Evolutionary conservation across 805 yeast genomes (phyloP).

Genomic region (Ogataea trehalophila): DNA sequence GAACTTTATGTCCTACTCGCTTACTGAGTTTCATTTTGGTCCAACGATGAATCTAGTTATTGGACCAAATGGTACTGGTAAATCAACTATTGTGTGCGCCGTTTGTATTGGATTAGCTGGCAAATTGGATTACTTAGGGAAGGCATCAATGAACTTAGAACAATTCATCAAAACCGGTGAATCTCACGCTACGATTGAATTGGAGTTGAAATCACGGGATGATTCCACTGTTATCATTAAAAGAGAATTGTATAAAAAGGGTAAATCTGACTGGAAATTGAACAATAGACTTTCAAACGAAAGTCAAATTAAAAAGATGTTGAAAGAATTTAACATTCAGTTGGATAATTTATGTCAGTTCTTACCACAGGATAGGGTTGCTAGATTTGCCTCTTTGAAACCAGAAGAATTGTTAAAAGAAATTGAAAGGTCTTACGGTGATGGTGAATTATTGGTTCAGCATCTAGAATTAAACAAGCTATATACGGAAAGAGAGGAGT

Average conservation of each 20-base stretch:
- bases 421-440: slow-evolving; percentile 76
- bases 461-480: slow-evolving; percentile 54
- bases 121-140: slow-evolving; percentile 63
- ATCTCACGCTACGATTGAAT: slow-evolving; percentile 40
- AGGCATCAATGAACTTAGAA: slow-evolving; percentile 52
- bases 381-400: slow-evolving; percentile 78
- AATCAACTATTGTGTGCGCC: slow-evolving; percentile 89
- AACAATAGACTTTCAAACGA: slow-evolving; percentile 41
- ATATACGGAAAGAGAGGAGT: slow-evolving; percentile 37
- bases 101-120: slow-evolving; percentile 88
- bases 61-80: slow-evolving; percentile 97
- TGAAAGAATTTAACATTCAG: slow-evolving; percentile 63
- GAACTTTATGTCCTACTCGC: slow-evolving; percentile 65
- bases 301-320: slow-evolving; percentile 37
- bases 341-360: slow-evolving; percentile 91
- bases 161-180: slow-evolving; percentile 73
- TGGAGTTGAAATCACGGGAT: slow-evolving; percentile 42
- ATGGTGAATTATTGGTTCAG: slow-evolving; percentile 47
- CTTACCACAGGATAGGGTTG: slow-evolving; percentile 91
- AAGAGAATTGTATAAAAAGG: slow-evolving; percentile 39
- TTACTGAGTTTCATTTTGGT: slow-evolving; percentile 68
- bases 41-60: slow-evolving; percentile 87
- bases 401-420: slow-evolving; percentile 71
- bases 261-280: slow-evolving; percentile 49
- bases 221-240: slow-evolving; percentile 34